phyloP scores from a whole-genome alignment of 1,284 basidiomycete genomes.

The Ganoderma boninense region DNA sequence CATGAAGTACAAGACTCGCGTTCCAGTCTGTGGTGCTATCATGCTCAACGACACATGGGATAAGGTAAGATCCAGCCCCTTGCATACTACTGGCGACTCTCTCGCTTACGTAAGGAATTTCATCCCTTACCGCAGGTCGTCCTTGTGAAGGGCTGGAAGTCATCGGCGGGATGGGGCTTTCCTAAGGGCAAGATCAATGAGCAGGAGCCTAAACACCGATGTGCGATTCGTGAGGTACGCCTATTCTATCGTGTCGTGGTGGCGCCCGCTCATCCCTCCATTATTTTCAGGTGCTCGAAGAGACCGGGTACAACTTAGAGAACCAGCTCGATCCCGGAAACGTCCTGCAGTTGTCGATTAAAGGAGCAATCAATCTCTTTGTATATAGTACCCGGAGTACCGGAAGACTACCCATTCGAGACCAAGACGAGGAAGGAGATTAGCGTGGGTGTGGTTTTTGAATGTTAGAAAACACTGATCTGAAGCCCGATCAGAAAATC shows the following conservation, averaged over 20 bases:
- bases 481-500: slow-evolving; percentile 74
- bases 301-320: slow-evolving; percentile 91
- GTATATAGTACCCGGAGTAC: slow-evolving; percentile 92
- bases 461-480: slow-evolving; percentile 16
- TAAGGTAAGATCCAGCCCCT: slow-evolving; percentile 69
- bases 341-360: slow-evolving; percentile 89
- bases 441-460: slow-evolving; percentile 73
- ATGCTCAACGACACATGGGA: slow-evolving; percentile 93
- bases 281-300: slow-evolving; percentile 81
- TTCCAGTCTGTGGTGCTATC: slow-evolving; percentile 99
- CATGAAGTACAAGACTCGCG: slow-evolving; percentile 96
- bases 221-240: slow-evolving; percentile 90
- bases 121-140: slow-evolving; percentile 67
- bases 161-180: slow-evolving; percentile 96
- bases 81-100: slow-evolving; percentile 8
- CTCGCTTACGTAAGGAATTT: slow-evolving; percentile 27
- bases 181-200: slow-evolving; percentile 99
- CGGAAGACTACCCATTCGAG: slow-evolving; percentile 90
- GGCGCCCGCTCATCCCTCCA: slow-evolving; percentile 7
- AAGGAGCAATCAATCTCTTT: slow-evolving; percentile 91
- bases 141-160: slow-evolving; percentile 98
- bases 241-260: neutral
- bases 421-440: slow-evolving; percentile 98
- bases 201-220: slow-evolving; percentile 83
- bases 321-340: slow-evolving; percentile 73